Percentiles rank a stretch among this genome's conserved stretches.
These are phyloP conservation scores for Lunasporangiospora selenospora DNA, from an alignment of 192 early-diverging fungal genomes.

Conservation along the genomic window DNA sequence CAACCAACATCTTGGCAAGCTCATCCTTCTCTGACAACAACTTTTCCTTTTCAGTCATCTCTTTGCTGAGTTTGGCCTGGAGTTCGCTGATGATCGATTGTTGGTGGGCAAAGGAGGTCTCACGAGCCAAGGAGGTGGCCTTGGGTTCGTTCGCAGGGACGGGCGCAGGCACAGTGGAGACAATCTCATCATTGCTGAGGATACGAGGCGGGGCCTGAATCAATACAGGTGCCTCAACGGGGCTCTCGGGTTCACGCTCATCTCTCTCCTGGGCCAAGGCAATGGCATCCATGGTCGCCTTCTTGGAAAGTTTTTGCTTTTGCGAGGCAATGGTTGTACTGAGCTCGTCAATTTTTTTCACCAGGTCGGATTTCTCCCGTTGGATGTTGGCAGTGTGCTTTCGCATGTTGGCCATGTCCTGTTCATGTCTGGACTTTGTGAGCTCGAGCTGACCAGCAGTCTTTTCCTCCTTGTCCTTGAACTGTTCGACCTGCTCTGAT, in stretches of 20 bases:
- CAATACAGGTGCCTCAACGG: not conserved
- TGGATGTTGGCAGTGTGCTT: conserved; percentile 61
- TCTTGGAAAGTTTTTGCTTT: conserved; percentile 15
- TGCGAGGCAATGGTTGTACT: conserved; percentile 23
- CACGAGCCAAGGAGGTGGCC: conserved; percentile 33
- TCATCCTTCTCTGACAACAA: conserved; percentile 53
- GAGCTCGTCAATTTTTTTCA: conserved; percentile 65
- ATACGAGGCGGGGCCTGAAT: conserved; percentile 1
- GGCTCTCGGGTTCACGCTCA: not conserved
- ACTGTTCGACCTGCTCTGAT: conserved; percentile 62
- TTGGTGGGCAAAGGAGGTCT: conserved; percentile 51
- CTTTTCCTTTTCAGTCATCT: conserved; percentile 52
- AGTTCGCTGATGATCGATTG: conserved; percentile 63
- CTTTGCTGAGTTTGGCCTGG: conserved; percentile 57
- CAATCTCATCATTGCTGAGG: not conserved
- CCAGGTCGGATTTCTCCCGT: conserved; percentile 64
- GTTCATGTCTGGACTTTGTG: conserved; percentile 62
- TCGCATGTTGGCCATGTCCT: conserved; percentile 65
- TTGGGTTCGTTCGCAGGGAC: conserved; percentile 14
- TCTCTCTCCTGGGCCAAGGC: not conserved
- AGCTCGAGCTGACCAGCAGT: conserved; percentile 47
- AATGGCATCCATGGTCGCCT: not conserved
- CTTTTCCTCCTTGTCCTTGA: conserved; percentile 64
- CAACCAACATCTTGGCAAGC: conserved; percentile 57
- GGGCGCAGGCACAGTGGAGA: not conserved